Evolutionary conservation across 2,329 filamentous ascomycete genomes (phyloP).

Genomic region (Calonectria fujianensis): DNA sequence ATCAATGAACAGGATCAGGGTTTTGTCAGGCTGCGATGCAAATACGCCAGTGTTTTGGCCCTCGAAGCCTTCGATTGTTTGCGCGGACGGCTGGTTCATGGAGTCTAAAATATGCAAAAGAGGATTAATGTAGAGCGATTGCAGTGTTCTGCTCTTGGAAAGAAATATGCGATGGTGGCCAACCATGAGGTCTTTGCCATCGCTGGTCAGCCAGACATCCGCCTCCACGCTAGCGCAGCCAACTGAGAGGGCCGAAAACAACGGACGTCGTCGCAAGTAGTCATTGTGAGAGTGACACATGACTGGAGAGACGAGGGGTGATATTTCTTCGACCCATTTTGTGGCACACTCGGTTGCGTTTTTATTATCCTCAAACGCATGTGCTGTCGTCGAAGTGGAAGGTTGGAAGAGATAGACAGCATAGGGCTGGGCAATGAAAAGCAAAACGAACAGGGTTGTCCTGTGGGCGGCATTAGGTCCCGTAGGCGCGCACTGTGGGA

Average conservation of each 20-base stretch:
- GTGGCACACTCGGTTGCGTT: slow-evolving; percentile 41
- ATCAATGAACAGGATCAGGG: slow-evolving; percentile 79
- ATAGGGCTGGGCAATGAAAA: slow-evolving; percentile 10
- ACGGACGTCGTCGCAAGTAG: slow-evolving; percentile 77
- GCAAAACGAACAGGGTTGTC: slow-evolving; percentile 39
- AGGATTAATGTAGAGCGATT: slow-evolving; percentile 78
- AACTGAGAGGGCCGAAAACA: slow-evolving; percentile 76
- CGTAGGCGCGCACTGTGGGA: neutral
- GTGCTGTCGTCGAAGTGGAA: slow-evolving; percentile 39
- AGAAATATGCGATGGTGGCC: slow-evolving; percentile 73
- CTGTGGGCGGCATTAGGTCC: slow-evolving; percentile 35
- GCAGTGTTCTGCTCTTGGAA: slow-evolving; percentile 74
- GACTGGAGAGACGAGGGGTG: slow-evolving; percentile 43
- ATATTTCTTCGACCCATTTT: slow-evolving; percentile 46
- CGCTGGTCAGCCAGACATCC: slow-evolving; percentile 76
- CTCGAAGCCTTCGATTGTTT: neutral
- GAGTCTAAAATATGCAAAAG: slow-evolving; percentile 74
- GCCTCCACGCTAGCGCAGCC: slow-evolving; percentile 80
- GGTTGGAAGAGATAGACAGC: slow-evolving; percentile 41
- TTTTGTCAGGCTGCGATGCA: slow-evolving; percentile 69
- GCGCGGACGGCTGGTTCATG: slow-evolving; percentile 34
- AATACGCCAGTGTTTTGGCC: slow-evolving; percentile 70
- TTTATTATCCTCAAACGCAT: slow-evolving; percentile 39
- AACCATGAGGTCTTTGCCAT: slow-evolving; percentile 73
- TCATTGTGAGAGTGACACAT: slow-evolving; percentile 79